Conservation (phyloP, 2,329 filamentous ascomycete genomes). For the Colletotrichum phormii region DNA sequence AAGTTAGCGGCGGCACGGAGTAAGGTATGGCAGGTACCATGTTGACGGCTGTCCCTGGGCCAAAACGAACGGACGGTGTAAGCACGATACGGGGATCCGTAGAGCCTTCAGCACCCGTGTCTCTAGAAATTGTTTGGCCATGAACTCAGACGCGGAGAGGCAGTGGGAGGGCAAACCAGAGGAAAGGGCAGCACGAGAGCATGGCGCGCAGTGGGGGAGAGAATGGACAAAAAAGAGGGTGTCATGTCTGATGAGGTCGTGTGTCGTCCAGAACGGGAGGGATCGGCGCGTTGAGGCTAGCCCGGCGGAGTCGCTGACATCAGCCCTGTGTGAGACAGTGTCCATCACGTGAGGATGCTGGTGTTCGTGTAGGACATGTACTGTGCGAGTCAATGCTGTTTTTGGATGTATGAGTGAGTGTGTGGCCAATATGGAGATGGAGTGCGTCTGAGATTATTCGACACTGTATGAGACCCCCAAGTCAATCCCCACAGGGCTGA, state of each 20-base stretch:
- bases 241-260: slow-evolving; percentile 38
- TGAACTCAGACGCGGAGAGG: neutral
- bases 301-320: slow-evolving; percentile 32
- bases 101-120: neutral
- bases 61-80: neutral
- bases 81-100: neutral
- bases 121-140: no score
- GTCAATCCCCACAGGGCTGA: slow-evolving; percentile 3
- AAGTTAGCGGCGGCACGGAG: neutral
- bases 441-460: no score
- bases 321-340: slow-evolving; percentile 35
- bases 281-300: slow-evolving; percentile 31
- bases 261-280: slow-evolving; percentile 32
- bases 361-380: neutral
- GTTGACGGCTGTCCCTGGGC: neutral
- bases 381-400: neutral
- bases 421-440: neutral
- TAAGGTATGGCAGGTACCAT: neutral
- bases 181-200: neutral
- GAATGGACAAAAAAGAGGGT: slow-evolving; percentile 3
- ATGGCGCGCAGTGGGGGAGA: neutral
- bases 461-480: neutral
- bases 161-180: neutral
- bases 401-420: neutral
- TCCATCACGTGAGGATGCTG: neutral